These are phyloP conservation scores for Torulaspora delbrueckii DNA, from an alignment of 805 yeast species.

Conservation along the genomic window DNA sequence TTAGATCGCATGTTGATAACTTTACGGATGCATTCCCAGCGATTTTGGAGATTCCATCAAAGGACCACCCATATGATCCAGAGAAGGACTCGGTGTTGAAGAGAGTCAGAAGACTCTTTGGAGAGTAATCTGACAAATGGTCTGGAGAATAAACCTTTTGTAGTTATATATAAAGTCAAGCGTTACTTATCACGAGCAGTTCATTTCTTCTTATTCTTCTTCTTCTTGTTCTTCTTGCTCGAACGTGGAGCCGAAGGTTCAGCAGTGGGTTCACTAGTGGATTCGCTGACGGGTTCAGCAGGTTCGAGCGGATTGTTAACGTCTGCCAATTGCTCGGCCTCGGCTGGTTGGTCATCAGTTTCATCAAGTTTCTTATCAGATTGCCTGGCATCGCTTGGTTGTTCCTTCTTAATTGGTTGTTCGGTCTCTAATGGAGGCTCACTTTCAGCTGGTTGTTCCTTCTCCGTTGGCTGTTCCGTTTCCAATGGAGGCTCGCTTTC, in stretches of 20 bases:
- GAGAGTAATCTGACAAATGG: slow-evolving; percentile 50
- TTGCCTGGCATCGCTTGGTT: neutral
- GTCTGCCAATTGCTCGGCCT: slow-evolving; percentile 2
- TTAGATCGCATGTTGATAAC: slow-evolving; percentile 74
- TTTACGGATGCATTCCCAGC: slow-evolving; percentile 94
- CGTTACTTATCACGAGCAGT: slow-evolving; percentile 4
- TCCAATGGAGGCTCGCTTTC: no score
- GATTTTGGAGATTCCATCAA: slow-evolving; percentile 91
- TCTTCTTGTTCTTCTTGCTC: slow-evolving; percentile 17
- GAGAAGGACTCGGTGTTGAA: slow-evolving; percentile 94
- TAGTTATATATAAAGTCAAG: slow-evolving; percentile 3
- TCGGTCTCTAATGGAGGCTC: neutral
- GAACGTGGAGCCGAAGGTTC: neutral
- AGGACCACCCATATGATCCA: slow-evolving; percentile 98
- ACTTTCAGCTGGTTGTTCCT: no score
- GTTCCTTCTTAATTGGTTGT: slow-evolving; percentile 4
- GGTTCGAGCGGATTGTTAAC: slow-evolving; percentile 8
- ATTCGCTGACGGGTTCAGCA: slow-evolving; percentile 4
- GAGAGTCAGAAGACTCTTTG: slow-evolving; percentile 91
- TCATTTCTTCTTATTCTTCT: slow-evolving; percentile 37
- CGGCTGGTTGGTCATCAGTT: neutral
- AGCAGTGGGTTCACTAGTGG: neutral
- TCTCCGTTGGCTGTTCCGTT: slow-evolving; percentile 5
- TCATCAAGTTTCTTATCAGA: neutral
- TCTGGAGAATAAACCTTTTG: neutral